These are phyloP conservation scores for Pythium coloratum DNA, from an alignment of 352 stramenopile species.

Conservation along the genomic window DNA sequence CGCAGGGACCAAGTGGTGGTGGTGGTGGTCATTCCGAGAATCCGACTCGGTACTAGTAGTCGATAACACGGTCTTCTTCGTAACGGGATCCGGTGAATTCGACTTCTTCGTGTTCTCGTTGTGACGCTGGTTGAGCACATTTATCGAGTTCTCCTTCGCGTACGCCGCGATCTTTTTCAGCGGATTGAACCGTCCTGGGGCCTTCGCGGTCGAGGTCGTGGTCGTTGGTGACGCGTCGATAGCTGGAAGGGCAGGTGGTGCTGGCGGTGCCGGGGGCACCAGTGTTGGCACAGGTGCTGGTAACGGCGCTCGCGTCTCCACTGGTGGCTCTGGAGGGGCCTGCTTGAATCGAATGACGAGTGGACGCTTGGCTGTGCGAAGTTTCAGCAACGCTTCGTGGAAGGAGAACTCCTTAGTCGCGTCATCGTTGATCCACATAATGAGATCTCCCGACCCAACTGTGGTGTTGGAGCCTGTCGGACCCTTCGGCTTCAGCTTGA, in stretches of 20 bases:
- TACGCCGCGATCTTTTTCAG: conserved; percentile 36
- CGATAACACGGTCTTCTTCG: conserved; percentile 26
- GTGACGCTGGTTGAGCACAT: conserved; percentile 29
- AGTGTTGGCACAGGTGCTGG: conserved; percentile 15
- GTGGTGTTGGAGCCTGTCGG: conserved; percentile 43
- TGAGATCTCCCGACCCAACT: conserved; percentile 54
- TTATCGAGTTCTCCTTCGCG: conserved; percentile 36
- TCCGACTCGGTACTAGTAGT: conserved; percentile 13
- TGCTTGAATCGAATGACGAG: conserved; percentile 87
- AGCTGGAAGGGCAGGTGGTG: conserved; percentile 5
- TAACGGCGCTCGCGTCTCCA: conserved; percentile 25
- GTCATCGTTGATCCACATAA: conserved; percentile 87
- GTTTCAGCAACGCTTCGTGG: conserved; percentile 80
- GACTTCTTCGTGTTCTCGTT: conserved; percentile 20
- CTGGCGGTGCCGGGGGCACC: conserved; percentile 2
- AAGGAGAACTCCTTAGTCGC: conserved; percentile 69
- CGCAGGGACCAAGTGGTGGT: conserved; percentile 10
- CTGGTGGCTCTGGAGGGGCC: conserved; percentile 42
- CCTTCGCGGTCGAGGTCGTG: conserved; percentile 10
- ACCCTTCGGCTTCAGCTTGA: conserved; percentile 81
- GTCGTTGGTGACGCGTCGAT: conserved; percentile 2
- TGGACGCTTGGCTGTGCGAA: conserved; percentile 79
- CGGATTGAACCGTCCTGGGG: conserved; percentile 28
- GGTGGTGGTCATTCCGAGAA: conserved; percentile 21
- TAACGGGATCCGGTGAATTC: conserved; percentile 11